Evolutionary conservation across 495 filamentous ascomycete genomes (phyloP), one percentile per base, ranked within the genome.

Genomic region (Penicillium subrubescens): DNA sequence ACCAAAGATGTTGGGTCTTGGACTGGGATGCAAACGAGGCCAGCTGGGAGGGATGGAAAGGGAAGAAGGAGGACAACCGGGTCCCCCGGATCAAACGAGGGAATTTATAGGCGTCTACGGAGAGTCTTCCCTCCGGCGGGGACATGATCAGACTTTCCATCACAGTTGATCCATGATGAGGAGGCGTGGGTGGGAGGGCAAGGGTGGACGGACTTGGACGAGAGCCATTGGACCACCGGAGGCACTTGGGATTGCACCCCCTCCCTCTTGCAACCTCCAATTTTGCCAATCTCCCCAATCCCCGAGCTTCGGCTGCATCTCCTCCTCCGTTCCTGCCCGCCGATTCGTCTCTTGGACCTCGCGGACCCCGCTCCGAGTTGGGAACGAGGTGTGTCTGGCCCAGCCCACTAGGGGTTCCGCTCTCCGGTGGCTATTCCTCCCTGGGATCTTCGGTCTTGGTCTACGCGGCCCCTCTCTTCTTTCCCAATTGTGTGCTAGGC

Each of bases 61-160:
- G 79, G 82, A 88, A 86, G 82, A 84, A 81, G 81, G 75, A 83
- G 74, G 69, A 76, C 63, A 48, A 71, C 34, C 51, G 65, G 62
- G 60, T 55, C 68, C 68, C 66, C 67, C 72, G 68, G 80, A 82
- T 75, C 71, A 82, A 66, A 72, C 77, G 68, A 67, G 72, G 78
- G 83, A 76, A 84, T 90, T 87, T 90, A 90, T 90, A 90, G 75
- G 77, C 84, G 73, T 87, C 73, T 44, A 60, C 81, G 81, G 79
- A 75, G 69, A 74, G 78, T 81, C 74, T 75, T 81, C 77, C 68
- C 57, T 78, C 77, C 81, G 75, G 73, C 71, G 73, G 75, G 73
- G 67, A 29, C 46, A 29, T 52, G 21, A 33, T 58, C 51, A 29
- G 31, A 54, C 25, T 12, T 34, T 34, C 5, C 14, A 54, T 54